These are phyloP conservation scores for Lachnellula cervina DNA, from an alignment of 2,329 filamentous ascomycete genomes.

Conservation along the genomic window DNA sequence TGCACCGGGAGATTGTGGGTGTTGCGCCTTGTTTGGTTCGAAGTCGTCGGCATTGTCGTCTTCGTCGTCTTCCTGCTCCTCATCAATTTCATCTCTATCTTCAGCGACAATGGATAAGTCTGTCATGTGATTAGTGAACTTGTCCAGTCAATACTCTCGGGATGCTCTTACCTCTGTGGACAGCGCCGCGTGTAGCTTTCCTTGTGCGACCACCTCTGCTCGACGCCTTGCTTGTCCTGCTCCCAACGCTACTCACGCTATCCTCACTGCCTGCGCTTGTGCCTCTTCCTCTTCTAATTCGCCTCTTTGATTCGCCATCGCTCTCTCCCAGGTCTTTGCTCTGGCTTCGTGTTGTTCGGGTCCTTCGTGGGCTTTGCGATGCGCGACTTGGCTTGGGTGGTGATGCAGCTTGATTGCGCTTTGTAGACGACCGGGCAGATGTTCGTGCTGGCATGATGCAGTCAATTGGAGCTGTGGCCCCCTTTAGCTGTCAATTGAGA, in stretches of 20 bases:
- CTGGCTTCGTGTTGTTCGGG: conserved; percentile 34
- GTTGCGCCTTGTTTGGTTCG: neutral
- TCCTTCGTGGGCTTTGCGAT: conserved; percentile 20
- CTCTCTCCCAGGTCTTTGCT: conserved; percentile 33
- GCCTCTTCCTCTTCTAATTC: conserved; percentile 4
- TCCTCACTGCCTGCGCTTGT: conserved; percentile 12
- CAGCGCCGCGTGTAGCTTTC: conserved; percentile 13
- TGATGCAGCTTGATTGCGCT: conserved; percentile 25
- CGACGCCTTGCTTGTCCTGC: conserved; percentile 14
- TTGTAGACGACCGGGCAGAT: conserved; percentile 18
- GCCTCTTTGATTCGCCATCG: conserved; percentile 1
- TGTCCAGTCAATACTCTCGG: neutral
- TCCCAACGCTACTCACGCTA: conserved; percentile 23
- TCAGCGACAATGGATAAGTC: conserved; percentile 28
- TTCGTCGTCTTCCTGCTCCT: neutral
- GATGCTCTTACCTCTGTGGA: conserved; percentile 13
- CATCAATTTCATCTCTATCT: conserved; percentile 17
- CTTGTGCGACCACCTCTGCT: conserved; percentile 16
- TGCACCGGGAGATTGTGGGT: conserved; percentile 13
- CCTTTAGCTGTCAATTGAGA: too few relatives aligned
- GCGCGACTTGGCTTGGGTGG: conserved; percentile 18
- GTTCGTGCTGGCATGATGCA: neutral
- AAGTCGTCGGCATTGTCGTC: neutral
- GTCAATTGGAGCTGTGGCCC: neutral
- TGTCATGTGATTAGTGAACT: conserved; percentile 13